Base-by-base conservation (phyloP, 192 early-diverging fungal species). In the Entomortierella lignicola region DNA sequence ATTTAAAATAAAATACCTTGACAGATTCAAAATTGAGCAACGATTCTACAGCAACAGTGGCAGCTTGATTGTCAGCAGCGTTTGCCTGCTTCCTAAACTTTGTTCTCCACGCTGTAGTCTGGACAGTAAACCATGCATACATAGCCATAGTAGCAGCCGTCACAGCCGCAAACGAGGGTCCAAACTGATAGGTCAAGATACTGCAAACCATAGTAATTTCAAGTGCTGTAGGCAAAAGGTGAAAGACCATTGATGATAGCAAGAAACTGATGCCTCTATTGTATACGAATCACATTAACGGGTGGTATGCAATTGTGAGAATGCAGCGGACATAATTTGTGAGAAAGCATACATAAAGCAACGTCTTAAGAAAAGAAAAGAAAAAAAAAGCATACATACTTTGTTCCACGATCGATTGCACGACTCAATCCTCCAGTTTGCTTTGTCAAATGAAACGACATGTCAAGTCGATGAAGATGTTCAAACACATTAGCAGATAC, bases 21-120 rank as follows among this genome's bases (percentile, higher is more conserved):
- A 99, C 98, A 11, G 97, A 93, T 82, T 99, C 98, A 79, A 95
- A 97, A 67, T 99, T 99, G 62, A 99, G 89, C 44, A 99, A 85
- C 29, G 97, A 96, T 72, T 99, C 98, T 0, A 98, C 96, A 8
- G 97, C 96, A 6, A 92, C 89, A 8, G 95, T 91, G 0, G 98
- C 97, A 7, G 97, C 98, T 77, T 92, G 82, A 79, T 99, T 99
- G 71, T 99, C 98, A 17, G 98, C 97, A 26, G 89, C 85, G 75
- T 99, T 99, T 87, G 98, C 98, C 54, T 95, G 84, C 50, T 92
- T 92, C 29, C 98, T 91, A 83, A 94, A 92, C 74, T 89, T 85
- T 39, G 91, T 92, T 63, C 92, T 86, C 96, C 98, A 99, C 44
- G 91, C 85, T 8, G 98, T 99, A 6, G 97, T 93, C 10, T 85